Base-by-base conservation (phyloP, 1,284 basidiomycete genomes). In the Fomitopsis schrenkii region DNA sequence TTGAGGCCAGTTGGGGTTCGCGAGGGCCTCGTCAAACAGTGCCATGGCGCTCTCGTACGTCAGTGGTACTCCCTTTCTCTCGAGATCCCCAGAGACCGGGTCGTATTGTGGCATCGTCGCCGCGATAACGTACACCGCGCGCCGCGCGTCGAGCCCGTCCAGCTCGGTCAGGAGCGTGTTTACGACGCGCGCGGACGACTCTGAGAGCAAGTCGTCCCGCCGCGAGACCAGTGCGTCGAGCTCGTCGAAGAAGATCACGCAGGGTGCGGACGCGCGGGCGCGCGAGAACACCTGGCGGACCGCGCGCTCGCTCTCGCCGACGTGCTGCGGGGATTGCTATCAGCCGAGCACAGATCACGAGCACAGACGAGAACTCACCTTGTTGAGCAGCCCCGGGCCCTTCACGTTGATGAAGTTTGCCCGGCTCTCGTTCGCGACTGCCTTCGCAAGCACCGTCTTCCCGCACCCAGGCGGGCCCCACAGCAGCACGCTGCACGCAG, bases 401-500 rank as follows among this genome's bases (percentile, higher is more conserved):
- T 98, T 99, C 60, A 99, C 93, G 68, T 92, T 95, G 70, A 99
- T 98, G 68, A 98, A 98, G 76, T 97, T 98, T 28, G 96, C 97
- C 61, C 86, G 80, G 58, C 87, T 91, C 76, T 98, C 96, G 74
- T 95, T 98, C 9, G 97, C 97, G 1, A 98, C 96, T 0, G 97
- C 97, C 75, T 98, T 98, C 1, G 97, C 97, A 6, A 98, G 79
- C 22, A 98, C 73, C 0, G 97, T 99, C 77, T 98, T 98, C 10
- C 97, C 96, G 72, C 97, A 98, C 4, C 97, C 97, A 0, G 96
- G 97, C 9, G 97, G 97, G 17, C 97, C 97, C 97, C 96, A 99
- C n/a, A 98, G 78, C 22, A 98, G 79, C 1, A 98, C 97, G 2
- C 97, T 1, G 89, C 87, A 45, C 86, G 85, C 58, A 99, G 84